phyloP scores from a whole-genome alignment of 768 basidiomycete species.

The Hygrophorus russula region DNA sequence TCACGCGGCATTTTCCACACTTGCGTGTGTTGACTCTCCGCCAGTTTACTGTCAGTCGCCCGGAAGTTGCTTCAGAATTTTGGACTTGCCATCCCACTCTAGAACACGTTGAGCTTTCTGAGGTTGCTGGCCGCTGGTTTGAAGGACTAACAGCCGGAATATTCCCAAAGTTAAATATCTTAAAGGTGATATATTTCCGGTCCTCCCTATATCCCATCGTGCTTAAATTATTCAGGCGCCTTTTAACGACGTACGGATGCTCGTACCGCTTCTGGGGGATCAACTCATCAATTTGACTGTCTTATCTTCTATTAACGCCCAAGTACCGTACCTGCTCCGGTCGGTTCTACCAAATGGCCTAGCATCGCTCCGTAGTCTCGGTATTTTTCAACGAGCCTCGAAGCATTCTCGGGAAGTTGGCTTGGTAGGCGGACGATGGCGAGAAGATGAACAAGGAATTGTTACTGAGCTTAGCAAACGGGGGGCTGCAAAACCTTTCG shows the following conservation, averaged over 20 bases:
- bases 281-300: slow-evolving; percentile 9
- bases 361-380: slow-evolving; percentile 9
- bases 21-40: not conserved
- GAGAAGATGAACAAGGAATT: too few relatives aligned
- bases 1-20: slow-evolving; percentile 1
- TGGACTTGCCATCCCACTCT: not conserved
- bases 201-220: not conserved
- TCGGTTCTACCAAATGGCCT: slow-evolving; percentile 8
- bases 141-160: not conserved
- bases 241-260: not conserved
- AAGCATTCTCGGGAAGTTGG: not conserved
- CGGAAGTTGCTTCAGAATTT: not conserved
- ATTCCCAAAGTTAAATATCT: not conserved
- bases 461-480: slow-evolving; percentile 3
- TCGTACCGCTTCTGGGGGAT: slow-evolving; percentile 8
- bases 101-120: not conserved
- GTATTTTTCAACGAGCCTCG: slow-evolving; percentile 4
- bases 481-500: slow-evolving; percentile 1
- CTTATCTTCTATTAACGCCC: slow-evolving; percentile 7
- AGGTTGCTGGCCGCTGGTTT: not conserved
- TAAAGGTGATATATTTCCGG: not conserved
- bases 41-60: not conserved
- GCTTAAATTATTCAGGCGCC: not conserved
- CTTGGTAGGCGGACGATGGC: slow-evolving; percentile 4
- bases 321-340: slow-evolving; percentile 13